Evolutionary conservation across 768 basidiomycete genomes (phyloP).

Genomic region (Hygrocybe coccinea): DNA sequence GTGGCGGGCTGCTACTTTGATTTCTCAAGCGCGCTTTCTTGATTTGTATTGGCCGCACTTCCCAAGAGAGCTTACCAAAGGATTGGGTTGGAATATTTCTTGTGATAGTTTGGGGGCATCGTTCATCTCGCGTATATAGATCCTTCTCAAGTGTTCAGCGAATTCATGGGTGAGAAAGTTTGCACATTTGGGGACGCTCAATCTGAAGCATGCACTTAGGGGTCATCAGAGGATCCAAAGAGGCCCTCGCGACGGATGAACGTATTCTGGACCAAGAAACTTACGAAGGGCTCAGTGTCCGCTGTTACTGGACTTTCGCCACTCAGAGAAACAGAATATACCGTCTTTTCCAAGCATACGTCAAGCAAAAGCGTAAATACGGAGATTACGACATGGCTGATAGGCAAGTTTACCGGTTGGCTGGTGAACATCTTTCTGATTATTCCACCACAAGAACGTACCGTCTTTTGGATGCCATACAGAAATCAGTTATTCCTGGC

Average conservation of each 20-base stretch:
- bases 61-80: conserved; percentile 45
- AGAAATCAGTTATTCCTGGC: conserved; percentile 31
- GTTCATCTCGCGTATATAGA: conserved; percentile 36
- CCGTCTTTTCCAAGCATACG: conserved; percentile 49
- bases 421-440: background rate
- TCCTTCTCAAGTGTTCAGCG: conserved; percentile 57
- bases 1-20: too few species aligned
- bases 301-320: conserved; percentile 53
- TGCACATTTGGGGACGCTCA: background rate
- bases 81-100: conserved; percentile 40
- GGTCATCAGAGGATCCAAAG: conserved; percentile 66
- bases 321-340: conserved; percentile 46
- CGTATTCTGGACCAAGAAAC: conserved; percentile 39
- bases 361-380: conserved; percentile 37
- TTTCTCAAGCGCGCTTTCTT: conserved; percentile 32
- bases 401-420: conserved; percentile 32
- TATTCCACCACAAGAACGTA: conserved; percentile 41
- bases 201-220: conserved; percentile 30
- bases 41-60: conserved; percentile 58
- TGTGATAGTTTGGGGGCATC: background rate
- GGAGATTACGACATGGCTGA: conserved; percentile 56
- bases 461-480: conserved; percentile 37
- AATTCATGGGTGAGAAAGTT: conserved; percentile 53
- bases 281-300: conserved; percentile 47
- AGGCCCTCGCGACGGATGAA: conserved; percentile 31